phyloP scores from a whole-genome alignment of 169 alveolate genomes.

The Plasmodium sp. region DNA sequence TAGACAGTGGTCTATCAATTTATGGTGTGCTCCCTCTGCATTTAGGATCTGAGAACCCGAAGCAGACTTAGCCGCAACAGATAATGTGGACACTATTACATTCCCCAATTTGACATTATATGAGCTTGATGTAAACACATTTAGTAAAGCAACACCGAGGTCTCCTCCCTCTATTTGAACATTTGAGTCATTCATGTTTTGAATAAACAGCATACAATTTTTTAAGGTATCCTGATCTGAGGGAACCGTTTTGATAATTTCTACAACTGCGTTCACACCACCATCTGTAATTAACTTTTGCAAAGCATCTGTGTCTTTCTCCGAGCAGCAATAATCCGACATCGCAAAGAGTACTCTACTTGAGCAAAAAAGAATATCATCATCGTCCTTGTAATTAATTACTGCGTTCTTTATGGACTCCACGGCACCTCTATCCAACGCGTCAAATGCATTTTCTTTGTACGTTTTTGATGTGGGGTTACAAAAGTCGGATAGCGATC shows the following conservation, averaged over 20 bases:
- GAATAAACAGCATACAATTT: constrained; percentile 84
- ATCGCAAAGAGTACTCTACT: constrained; percentile 89
- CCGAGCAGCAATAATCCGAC: constrained; percentile 89
- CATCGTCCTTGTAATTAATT: constrained; percentile 91
- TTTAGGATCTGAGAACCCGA: constrained; percentile 78
- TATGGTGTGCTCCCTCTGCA: constrained; percentile 78
- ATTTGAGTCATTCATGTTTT: constrained; percentile 80
- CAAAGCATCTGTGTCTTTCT: constrained; percentile 78
- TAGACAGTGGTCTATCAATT: constrained; percentile 65
- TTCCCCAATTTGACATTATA: constrained; percentile 73
- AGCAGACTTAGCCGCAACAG: constrained; percentile 78
- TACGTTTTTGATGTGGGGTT: constrained; percentile 90
- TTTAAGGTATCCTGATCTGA: constrained; percentile 86
- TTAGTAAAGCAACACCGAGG: constrained; percentile 76
- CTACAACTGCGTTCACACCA: constrained; percentile 85
- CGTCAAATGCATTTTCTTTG: constrained; percentile 92
- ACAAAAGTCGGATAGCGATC: constrained; percentile 93
- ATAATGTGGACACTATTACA: constrained; percentile 77
- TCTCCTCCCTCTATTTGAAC: constrained; percentile 79
- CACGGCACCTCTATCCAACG: constrained; percentile 89
- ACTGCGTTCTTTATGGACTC: constrained; percentile 90
- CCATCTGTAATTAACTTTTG: constrained; percentile 83
- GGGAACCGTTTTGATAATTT: constrained; percentile 84
- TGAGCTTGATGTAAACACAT: constrained; percentile 75
- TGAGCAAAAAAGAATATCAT: constrained; percentile 88